Percentiles rank a stretch among this genome's conserved stretches.
phyloP scores from a whole-genome alignment of 208 protist species.

The Acanthamoeba lenticulata region DNA sequence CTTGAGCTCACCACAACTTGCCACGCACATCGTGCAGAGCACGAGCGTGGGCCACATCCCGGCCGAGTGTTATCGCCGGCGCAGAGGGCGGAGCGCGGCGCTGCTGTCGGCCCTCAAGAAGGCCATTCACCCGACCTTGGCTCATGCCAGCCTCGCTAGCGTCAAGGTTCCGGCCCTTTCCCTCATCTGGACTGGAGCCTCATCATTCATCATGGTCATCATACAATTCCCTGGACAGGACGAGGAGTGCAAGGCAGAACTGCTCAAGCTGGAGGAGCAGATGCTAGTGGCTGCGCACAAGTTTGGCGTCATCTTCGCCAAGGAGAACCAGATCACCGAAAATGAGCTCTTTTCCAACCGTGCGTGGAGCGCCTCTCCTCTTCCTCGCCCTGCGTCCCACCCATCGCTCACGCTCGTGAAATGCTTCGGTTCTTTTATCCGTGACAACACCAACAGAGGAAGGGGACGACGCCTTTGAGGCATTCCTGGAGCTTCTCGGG shows the following conservation, averaged over 20 bases:
- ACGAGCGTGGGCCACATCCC: conserved; percentile 44
- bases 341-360: conserved; percentile 50
- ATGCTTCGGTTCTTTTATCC: too few species aligned
- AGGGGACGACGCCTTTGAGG: conserved; percentile 33
- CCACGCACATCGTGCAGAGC: background rate
- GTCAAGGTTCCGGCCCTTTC: too few species aligned
- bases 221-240: too few species aligned
- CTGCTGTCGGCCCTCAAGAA: conserved; percentile 8
- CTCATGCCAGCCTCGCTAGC: background rate
- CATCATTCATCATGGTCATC: too few species aligned
- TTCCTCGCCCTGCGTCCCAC: background rate
- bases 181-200: too few species aligned
- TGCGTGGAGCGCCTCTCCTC: background rate
- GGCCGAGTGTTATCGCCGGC: conserved; percentile 22
- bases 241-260: background rate
- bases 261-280: conserved; percentile 52
- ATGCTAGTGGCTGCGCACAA: conserved; percentile 60
- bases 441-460: conserved; percentile 55
- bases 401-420: background rate
- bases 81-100: background rate
- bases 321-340: conserved; percentile 55
- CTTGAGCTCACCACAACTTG: background rate
- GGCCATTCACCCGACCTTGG: background rate
- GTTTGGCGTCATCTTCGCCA: conserved; percentile 52
- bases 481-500: background rate